Conservation (phyloP, 83 land plant genomes). For the Isoetes engelmannii region DNA sequence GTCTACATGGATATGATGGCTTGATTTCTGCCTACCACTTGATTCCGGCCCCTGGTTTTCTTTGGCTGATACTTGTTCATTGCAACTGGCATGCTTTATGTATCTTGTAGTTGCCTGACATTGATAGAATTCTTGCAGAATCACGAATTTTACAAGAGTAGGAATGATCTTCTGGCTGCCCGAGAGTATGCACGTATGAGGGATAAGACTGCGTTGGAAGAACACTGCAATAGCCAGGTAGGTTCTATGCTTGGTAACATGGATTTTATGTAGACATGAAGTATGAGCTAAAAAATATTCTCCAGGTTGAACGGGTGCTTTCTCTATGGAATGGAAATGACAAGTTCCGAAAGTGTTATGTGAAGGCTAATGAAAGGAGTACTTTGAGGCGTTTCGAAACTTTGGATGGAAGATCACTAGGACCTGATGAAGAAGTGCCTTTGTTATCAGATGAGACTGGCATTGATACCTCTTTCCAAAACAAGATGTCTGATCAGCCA, state of each 20-base stretch:
- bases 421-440: constrained; percentile 71
- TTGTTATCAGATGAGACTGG: constrained; percentile 24
- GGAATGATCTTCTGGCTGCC: constrained; percentile 8
- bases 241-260: background rate
- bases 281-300: too few relatives aligned
- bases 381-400: constrained; percentile 67
- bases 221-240: constrained; percentile 5
- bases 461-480: background rate
- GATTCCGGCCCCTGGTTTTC: too few relatives aligned
- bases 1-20: too few relatives aligned
- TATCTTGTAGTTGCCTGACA: too few relatives aligned
- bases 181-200: constrained; percentile 1
- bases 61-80: too few relatives aligned
- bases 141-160: constrained; percentile 14
- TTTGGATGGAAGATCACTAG: constrained; percentile 74
- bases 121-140: constrained; percentile 3
- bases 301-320: constrained; percentile 54
- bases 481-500: too few relatives aligned
- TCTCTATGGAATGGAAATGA: constrained; percentile 55
- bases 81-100: too few relatives aligned
- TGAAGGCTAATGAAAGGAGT: constrained; percentile 58
- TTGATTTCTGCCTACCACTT: too few relatives aligned
- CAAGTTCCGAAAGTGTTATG: constrained; percentile 59
- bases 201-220: background rate
- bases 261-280: too few relatives aligned